These are phyloP conservation scores for Vitis hybrid DNA, from an alignment of 177 flowering plant genomes.

Conservation along the genomic window DNA sequence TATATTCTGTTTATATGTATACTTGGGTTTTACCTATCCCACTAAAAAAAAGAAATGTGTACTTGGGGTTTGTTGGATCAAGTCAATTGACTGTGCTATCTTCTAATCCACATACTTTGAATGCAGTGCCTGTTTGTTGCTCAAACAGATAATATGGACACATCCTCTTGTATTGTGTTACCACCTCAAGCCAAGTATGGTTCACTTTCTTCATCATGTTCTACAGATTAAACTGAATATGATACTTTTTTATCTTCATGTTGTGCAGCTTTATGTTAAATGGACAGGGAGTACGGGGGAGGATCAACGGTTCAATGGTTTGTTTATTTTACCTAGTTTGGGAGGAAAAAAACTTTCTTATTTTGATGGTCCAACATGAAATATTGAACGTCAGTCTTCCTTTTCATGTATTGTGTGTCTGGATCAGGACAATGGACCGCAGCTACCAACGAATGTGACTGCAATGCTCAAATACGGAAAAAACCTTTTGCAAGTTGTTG, in stretches of 20 bases:
- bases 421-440: constrained; percentile 51
- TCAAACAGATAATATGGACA: constrained; percentile 44
- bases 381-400: not conserved
- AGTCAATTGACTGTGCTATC: not conserved
- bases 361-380: not conserved
- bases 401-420: not conserved
- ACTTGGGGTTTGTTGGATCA: not conserved
- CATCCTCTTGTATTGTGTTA: constrained; percentile 50
- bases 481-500: constrained; percentile 59
- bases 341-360: not conserved
- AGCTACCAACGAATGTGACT: constrained; percentile 46
- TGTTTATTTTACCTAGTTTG: constrained; percentile 13
- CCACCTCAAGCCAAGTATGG: constrained; percentile 57
- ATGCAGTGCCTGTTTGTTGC: constrained; percentile 50
- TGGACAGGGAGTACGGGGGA: constrained; percentile 49
- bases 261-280: constrained; percentile 53
- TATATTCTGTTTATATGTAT: not conserved
- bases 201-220: not conserved
- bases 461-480: constrained; percentile 48
- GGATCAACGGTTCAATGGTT: constrained; percentile 42
- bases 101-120: not conserved
- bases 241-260: constrained; percentile 4
- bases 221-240: not conserved
- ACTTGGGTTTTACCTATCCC: not conserved
- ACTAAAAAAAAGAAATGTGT: not conserved